Conservation (phyloP, 192 early-diverging fungal genomes). For the Haplosporangium gracile region DNA sequence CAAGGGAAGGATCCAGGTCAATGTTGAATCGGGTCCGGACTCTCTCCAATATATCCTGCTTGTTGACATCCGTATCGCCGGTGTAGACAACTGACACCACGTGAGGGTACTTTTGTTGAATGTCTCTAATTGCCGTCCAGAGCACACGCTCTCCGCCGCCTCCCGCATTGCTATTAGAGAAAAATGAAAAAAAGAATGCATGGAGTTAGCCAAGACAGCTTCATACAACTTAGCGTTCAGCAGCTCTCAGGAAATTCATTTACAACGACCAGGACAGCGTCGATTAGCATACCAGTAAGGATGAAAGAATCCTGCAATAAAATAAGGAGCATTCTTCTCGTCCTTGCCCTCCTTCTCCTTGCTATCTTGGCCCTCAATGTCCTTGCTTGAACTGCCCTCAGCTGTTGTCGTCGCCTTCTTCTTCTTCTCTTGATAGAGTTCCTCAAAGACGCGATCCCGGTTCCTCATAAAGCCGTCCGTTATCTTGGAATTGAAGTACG, state of each 20-base stretch:
- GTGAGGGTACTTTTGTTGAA: constrained; percentile 79
- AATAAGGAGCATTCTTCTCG: constrained; percentile 54
- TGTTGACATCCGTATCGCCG: constrained; percentile 69
- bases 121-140: constrained; percentile 88
- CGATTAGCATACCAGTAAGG: constrained; percentile 79
- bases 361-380: not conserved
- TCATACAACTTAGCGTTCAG: not conserved
- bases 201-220: not conserved
- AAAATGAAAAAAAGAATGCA: not conserved
- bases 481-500: constrained; percentile 36
- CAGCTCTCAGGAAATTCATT: no score
- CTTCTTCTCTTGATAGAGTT: constrained; percentile 16
- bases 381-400: not conserved
- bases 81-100: constrained; percentile 86
- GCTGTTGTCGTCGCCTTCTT: not conserved
- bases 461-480: constrained; percentile 28
- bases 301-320: constrained; percentile 90
- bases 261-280: not conserved
- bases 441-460: constrained; percentile 36
- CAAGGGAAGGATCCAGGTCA: constrained; percentile 61
- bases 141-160: constrained; percentile 98
- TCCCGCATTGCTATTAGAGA: constrained; percentile 74
- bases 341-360: not conserved
- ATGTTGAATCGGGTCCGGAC: constrained; percentile 81
- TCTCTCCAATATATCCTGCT: constrained; percentile 70